phyloP scores from a whole-genome alignment of 306 rosid species.

The Gastrolobium bilobum region DNA sequence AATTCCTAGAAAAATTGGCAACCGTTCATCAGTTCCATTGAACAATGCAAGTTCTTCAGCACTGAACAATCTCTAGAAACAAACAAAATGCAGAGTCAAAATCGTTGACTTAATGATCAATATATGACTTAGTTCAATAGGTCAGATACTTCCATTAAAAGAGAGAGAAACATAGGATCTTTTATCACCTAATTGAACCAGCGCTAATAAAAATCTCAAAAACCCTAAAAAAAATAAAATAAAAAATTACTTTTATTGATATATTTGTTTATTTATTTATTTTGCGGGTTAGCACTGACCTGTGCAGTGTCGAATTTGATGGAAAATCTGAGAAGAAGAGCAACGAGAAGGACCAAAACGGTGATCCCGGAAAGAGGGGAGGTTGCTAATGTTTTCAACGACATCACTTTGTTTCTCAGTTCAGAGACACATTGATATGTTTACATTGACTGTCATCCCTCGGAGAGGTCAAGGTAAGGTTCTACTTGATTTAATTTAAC shows the following conservation, averaged over 20 bases:
- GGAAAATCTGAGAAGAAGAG: slow-evolving; percentile 56
- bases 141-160: slow-evolving; percentile 3
- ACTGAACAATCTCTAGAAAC: slow-evolving; percentile 72
- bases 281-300: slow-evolving; percentile 45
- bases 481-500: too few relatives aligned
- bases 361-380: slow-evolving; percentile 60
- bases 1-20: slow-evolving; percentile 88
- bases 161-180: neutral
- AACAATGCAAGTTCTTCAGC: slow-evolving; percentile 78
- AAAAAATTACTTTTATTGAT: too few relatives aligned
- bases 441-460: too few relatives aligned
- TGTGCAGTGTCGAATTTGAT: slow-evolving; percentile 51
- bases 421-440: too few relatives aligned
- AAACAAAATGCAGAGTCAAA: slow-evolving; percentile 44
- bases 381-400: slow-evolving; percentile 51
- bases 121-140: neutral
- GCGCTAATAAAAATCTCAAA: neutral
- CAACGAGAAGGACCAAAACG: slow-evolving; percentile 51
- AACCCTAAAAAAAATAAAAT: neutral
- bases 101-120: slow-evolving; percentile 40
- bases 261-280: too few relatives aligned
- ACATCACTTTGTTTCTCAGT: slow-evolving; percentile 41
- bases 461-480: too few relatives aligned
- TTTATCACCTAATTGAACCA: slow-evolving; percentile 28
- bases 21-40: slow-evolving; percentile 79